Evolutionary conservation across 2,329 filamentous ascomycete species (phyloP), one percentile per base, ranked within the genome.

Genomic region (Endoconidiophora laricicola): DNA sequence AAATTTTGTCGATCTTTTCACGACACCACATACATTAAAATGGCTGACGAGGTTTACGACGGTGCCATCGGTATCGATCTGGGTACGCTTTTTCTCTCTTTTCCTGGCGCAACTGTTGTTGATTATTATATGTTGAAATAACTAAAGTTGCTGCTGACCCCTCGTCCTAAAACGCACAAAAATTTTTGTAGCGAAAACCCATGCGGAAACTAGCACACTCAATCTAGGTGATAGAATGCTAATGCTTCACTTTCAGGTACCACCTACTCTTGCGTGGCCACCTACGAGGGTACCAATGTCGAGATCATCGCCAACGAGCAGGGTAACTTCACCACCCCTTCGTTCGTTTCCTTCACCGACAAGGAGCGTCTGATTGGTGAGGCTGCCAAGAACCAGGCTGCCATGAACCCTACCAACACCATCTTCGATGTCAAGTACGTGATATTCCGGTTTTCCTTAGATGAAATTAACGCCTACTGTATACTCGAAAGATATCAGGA

Each of bases 291-390:
- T 69, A 90, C 79, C 77, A 95, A 94, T 81, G 90, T 96, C 69
- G 91, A 98, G 72, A 98, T 98, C 78, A 95, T 96, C 70, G 90
- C 90, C 83, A 96, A 96, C 74, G 90, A 96, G 79, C 90, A 96
- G 81, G 90, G 90, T 78, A 88, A 80, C 73, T 94, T 94, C 74
- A 96, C 91, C 66, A 96, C 91, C 57, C 91, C 91, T 60, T 96
- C 91, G 52, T 98, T 95, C 77, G 91, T 98, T 66, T 94, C 86
- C 62, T 98, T 98, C 81, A 95, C 87, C 67, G 82, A 90, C 63
- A 86, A 94, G 76, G 91, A 98, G 79, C 88, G 91, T 71, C 75
- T 98, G 73, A 96, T 96, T 65, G 91, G 91, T 76, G 91, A 96
- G 79, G 90, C 91, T 55, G 91, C 91, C 66, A 98, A 96, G 85